Evolutionary conservation across 257 asterid genomes (phyloP).

Genomic region (Petunia secreta): DNA sequence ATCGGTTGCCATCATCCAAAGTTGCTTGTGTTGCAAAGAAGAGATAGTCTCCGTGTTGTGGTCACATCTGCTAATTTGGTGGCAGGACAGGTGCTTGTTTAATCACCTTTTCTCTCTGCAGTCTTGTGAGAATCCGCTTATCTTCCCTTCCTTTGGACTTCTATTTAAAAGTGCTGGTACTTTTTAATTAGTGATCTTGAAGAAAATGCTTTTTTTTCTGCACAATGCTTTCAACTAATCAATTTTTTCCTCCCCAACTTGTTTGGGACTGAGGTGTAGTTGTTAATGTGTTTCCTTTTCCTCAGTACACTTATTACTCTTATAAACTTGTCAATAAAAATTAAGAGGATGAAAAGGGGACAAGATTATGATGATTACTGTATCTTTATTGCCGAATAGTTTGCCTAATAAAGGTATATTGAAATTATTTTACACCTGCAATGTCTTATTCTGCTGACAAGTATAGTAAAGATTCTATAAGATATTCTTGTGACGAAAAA

Average conservation of each 20-base stretch:
- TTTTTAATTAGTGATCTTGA: conserved; percentile 10
- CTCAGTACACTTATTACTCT: background rate
- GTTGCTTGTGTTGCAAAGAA: conserved; percentile 78
- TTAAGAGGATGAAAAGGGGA: conserved; percentile 3
- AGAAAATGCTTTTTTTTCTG: background rate
- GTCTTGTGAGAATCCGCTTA: background rate
- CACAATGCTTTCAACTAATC: background rate
- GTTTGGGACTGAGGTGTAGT: too few relatives aligned
- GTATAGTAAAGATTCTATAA: conserved; percentile 6
- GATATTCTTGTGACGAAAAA: background rate
- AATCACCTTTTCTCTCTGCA: conserved; percentile 25
- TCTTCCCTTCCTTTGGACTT: background rate
- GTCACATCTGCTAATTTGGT: conserved; percentile 91
- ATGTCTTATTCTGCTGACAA: background rate
- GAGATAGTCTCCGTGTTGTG: conserved; percentile 72
- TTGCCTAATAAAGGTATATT: background rate
- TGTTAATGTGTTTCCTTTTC: background rate
- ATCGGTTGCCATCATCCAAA: conserved; percentile 96
- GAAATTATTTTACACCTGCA: background rate
- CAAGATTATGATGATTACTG: background rate
- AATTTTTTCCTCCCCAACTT: background rate
- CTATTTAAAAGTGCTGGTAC: background rate
- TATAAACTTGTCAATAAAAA: background rate
- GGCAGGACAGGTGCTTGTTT: conserved; percentile 66
- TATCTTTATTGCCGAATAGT: background rate